Percentiles rank a stretch among this genome's conserved stretches.
Evolutionary conservation across 2,329 filamentous ascomycete species (phyloP).

Genomic region (Fusarium algeriense): DNA sequence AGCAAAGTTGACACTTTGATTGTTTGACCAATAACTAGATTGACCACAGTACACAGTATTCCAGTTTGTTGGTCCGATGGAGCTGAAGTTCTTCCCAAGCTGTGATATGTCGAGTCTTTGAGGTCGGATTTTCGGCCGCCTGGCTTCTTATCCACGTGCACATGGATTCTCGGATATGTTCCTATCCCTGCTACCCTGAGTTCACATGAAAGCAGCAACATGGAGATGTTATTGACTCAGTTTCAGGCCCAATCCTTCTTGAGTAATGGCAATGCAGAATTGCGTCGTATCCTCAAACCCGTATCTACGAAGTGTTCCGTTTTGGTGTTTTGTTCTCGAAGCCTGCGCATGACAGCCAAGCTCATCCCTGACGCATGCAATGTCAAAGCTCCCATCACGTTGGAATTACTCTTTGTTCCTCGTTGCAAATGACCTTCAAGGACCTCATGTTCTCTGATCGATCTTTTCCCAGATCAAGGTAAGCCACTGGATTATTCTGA

Average conservation of each 20-base stretch:
- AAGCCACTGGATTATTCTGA: background rate
- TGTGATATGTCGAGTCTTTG: constrained; percentile 8
- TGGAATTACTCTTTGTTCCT: background rate
- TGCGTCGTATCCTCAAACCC: background rate
- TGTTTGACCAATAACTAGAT: background rate
- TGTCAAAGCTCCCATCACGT: constrained; percentile 1
- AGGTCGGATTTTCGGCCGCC: constrained; percentile 7
- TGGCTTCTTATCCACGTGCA: constrained; percentile 1
- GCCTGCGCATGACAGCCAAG: constrained; percentile 4
- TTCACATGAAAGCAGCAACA: background rate
- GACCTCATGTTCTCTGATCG: background rate
- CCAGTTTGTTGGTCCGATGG: background rate
- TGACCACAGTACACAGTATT: background rate
- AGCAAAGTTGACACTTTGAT: background rate
- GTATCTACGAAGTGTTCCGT: background rate
- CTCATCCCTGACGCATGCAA: background rate
- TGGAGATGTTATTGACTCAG: background rate
- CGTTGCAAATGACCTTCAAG: background rate
- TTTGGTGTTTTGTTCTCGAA: constrained; percentile 10
- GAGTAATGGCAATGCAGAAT: background rate
- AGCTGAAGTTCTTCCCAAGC: background rate
- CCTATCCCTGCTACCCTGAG: background rate
- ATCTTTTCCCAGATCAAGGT: background rate
- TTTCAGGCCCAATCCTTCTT: constrained; percentile 15
- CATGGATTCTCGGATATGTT: background rate